These are phyloP conservation scores for Xylaria bambusicola DNA, from an alignment of 495 filamentous ascomycete genomes.

Conservation along the genomic window DNA sequence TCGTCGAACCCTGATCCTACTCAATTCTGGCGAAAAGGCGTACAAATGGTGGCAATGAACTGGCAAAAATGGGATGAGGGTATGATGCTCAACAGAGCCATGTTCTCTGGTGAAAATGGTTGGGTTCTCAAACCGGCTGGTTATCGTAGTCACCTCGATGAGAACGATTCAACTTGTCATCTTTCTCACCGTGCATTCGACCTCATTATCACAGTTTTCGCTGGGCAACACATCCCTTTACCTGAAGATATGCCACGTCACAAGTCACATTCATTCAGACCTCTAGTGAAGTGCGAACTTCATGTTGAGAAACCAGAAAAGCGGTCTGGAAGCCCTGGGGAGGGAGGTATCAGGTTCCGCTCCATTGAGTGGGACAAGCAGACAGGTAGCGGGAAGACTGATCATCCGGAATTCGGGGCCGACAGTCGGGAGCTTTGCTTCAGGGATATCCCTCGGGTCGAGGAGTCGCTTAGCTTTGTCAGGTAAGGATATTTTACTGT, in stretches of 20 bases:
- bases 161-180: background rate
- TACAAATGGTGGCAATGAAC: conserved; percentile 92
- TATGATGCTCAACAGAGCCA: conserved; percentile 93
- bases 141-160: conserved; percentile 32
- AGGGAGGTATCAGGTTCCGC: conserved; percentile 18
- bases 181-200: conserved; percentile 34
- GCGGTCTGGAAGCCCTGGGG: conserved; percentile 23
- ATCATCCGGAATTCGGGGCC: conserved; percentile 44
- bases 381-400: conserved; percentile 36
- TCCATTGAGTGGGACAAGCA: conserved; percentile 36
- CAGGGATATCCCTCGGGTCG: conserved; percentile 38
- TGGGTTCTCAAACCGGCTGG: conserved; percentile 84
- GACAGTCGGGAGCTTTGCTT: conserved; percentile 39
- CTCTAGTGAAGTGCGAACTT: conserved; percentile 72
- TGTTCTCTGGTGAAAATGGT: conserved; percentile 82
- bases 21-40: conserved; percentile 81
- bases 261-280: conserved; percentile 33
- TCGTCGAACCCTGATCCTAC: conserved; percentile 87
- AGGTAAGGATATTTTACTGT: conserved; percentile 39
- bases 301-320: conserved; percentile 66
- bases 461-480: conserved; percentile 50
- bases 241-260: conserved; percentile 33
- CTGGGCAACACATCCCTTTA: conserved; percentile 46
- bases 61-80: conserved; percentile 89
- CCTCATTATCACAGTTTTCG: conserved; percentile 46